These are phyloP conservation scores for Daldinia loculata DNA, from an alignment of 495 filamentous ascomycete genomes.

Conservation along the genomic window DNA sequence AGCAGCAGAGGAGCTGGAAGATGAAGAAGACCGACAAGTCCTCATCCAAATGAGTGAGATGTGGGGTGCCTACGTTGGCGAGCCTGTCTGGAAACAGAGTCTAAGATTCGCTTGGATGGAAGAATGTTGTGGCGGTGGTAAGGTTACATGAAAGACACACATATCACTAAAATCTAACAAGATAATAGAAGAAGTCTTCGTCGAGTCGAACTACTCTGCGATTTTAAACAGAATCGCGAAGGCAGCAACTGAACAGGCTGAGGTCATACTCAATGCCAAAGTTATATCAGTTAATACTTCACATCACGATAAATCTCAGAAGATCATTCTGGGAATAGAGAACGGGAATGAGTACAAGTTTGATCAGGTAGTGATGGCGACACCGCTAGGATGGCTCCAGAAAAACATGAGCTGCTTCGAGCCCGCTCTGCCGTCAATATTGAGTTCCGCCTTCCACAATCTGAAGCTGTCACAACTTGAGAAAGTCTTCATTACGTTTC, in stretches of 20 bases:
- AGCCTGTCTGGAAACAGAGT: constrained; percentile 71
- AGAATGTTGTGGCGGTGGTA: constrained; percentile 75
- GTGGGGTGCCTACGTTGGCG: constrained; percentile 79
- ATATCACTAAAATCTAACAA: constrained; percentile 6
- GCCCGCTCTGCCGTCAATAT: constrained; percentile 64
- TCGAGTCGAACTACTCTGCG: constrained; percentile 72
- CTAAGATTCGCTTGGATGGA: constrained; percentile 78
- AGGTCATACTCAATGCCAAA: constrained; percentile 61
- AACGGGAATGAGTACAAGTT: constrained; percentile 53
- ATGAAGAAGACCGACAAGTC: constrained; percentile 31
- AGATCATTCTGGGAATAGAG: constrained; percentile 51
- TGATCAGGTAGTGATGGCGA: constrained; percentile 76
- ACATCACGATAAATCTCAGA: constrained; percentile 31
- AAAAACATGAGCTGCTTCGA: constrained; percentile 65
- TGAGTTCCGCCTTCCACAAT: constrained; percentile 66
- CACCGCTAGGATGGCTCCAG: constrained; percentile 78
- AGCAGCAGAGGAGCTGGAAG: constrained; percentile 27
- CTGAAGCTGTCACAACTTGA: constrained; percentile 77
- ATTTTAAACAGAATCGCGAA: constrained; percentile 67
- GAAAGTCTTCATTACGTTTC: constrained; percentile 79
- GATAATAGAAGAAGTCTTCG: constrained; percentile 68
- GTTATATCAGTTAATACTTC: constrained; percentile 58
- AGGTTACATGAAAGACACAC: constrained; percentile 34
- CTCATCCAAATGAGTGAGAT: constrained; percentile 64
- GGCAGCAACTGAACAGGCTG: constrained; percentile 58